phyloP scores from a whole-genome alignment of 257 asterid species.

The Lycium ferocissimum region DNA sequence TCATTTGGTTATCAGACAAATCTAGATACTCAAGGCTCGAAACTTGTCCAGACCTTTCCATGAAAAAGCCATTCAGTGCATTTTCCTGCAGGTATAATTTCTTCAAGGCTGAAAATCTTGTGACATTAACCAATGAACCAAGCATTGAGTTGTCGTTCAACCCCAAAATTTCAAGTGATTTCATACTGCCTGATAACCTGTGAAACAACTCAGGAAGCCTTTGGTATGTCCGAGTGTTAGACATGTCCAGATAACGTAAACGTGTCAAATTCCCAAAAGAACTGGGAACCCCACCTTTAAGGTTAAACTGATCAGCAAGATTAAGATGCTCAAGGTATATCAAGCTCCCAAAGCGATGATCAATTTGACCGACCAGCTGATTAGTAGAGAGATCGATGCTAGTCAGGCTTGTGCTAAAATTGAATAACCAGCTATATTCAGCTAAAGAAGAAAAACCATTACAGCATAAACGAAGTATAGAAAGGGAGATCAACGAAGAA shows the following conservation, averaged over 20 bases:
- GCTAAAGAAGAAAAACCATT: conserved; percentile 25
- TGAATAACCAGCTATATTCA: conserved; percentile 31
- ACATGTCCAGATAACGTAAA: conserved; percentile 6
- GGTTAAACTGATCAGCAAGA: background rate
- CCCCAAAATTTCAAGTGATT: background rate
- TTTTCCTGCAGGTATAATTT: conserved; percentile 20
- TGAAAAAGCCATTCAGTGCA: conserved; percentile 15
- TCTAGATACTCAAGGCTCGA: background rate
- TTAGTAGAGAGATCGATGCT: background rate
- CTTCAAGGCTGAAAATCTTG: conserved; percentile 35
- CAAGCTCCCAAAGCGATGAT: conserved; percentile 9
- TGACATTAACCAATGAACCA: conserved; percentile 23
- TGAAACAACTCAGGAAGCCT: conserved; percentile 21
- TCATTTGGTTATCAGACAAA: conserved; percentile 33
- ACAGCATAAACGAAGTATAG: background rate
- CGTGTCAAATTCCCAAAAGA: conserved; percentile 29
- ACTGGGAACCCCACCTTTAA: background rate
- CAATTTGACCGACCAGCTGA: background rate
- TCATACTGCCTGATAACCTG: conserved; percentile 20
- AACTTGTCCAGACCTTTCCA: background rate
- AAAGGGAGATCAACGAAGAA: conserved; percentile 33
- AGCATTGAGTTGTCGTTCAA: conserved; percentile 21
- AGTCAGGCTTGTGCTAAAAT: conserved; percentile 24
- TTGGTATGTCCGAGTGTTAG: background rate
- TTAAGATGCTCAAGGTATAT: conserved; percentile 5